These are phyloP conservation scores for Populus tomentosa DNA, from an alignment of 441 rosid genomes.

Conservation along the genomic window DNA sequence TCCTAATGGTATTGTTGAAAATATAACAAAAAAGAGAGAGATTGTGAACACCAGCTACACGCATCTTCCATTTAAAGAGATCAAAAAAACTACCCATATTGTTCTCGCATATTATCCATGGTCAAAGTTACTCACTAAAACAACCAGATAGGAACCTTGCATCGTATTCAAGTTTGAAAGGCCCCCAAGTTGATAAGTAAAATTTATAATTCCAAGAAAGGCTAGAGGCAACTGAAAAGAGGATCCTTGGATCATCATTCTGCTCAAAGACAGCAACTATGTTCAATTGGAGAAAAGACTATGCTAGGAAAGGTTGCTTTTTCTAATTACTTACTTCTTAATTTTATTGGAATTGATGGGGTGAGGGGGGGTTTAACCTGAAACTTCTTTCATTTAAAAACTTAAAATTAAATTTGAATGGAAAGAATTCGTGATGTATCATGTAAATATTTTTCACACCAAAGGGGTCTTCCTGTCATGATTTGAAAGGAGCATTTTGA, in stretches of 20 bases:
- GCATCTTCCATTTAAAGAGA: background rate
- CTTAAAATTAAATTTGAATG: background rate
- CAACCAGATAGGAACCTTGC: background rate
- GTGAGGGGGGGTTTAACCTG: background rate
- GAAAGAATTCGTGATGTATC: background rate
- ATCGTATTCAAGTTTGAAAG: background rate
- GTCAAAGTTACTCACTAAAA: background rate
- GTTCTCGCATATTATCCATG: background rate
- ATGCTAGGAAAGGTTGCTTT: background rate
- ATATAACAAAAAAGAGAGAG: background rate
- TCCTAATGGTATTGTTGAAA: background rate
- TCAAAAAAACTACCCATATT: background rate
- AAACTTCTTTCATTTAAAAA: background rate
- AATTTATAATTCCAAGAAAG: background rate
- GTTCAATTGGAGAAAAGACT: background rate
- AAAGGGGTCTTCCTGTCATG: background rate
- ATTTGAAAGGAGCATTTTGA: background rate
- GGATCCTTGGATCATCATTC: background rate
- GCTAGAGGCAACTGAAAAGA: background rate
- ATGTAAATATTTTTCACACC: background rate
- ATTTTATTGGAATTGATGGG: background rate
- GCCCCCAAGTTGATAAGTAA: background rate
- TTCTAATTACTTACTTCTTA: background rate
- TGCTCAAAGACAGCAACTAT: background rate
- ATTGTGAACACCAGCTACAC: background rate